Conservation (phyloP, 106 monocot genomes). For the Phalaenopsis equestris region DNA sequence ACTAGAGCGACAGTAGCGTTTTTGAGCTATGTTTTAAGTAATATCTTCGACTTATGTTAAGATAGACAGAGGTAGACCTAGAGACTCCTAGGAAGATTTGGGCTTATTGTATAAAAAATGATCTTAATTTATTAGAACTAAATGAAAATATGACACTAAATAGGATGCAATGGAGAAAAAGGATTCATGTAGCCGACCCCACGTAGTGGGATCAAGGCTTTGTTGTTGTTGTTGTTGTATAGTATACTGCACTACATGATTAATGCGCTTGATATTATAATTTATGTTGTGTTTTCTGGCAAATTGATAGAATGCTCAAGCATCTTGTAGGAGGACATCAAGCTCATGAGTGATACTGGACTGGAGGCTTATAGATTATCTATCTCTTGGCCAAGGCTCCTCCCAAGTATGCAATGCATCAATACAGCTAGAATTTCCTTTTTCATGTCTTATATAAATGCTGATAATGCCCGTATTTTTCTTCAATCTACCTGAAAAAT, state of each 20-base stretch:
- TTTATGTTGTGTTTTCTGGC: not conserved
- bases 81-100: no score
- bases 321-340: slow-evolving; percentile 48
- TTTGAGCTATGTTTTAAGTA: not conserved
- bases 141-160: no score
- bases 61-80: no score
- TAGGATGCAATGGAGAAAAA: no score
- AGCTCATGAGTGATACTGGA: slow-evolving; percentile 50
- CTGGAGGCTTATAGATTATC: slow-evolving; percentile 66
- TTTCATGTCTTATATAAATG: not conserved
- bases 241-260: not conserved
- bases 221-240: not conserved
- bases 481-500: not conserved
- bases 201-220: no score
- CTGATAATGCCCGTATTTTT: not conserved
- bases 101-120: no score
- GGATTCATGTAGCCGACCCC: no score
- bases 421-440: not conserved
- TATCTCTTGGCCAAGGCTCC: slow-evolving; percentile 72
- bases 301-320: not conserved
- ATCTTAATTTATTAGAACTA: no score
- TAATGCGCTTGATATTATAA: not conserved
- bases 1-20: not conserved
- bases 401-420: slow-evolving; percentile 37
- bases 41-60: no score